A percentile compares a stretch with the other conserved stretches of the same genome.
Evolutionary conservation across 352 stramenopile genomes (phyloP).

Genomic region (Phytophthora constricta): DNA sequence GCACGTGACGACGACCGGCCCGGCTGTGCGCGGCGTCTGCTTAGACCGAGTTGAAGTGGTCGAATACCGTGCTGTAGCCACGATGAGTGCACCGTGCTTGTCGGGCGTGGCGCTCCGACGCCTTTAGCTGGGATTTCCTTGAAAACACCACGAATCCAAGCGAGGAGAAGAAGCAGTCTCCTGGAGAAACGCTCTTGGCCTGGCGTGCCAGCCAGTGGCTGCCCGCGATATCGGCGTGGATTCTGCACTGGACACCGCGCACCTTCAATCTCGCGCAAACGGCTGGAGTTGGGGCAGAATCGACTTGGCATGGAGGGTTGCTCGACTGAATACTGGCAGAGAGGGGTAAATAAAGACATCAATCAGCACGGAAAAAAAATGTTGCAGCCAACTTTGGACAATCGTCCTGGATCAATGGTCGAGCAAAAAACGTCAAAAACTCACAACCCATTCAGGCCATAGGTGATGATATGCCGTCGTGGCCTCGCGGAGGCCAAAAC

Average conservation of each 20-base stretch:
- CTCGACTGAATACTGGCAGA: conserved; percentile 1
- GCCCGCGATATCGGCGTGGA: no score
- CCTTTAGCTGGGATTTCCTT: background rate
- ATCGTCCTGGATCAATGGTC: background rate
- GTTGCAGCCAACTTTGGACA: background rate
- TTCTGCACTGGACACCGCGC: no score
- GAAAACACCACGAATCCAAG: background rate
- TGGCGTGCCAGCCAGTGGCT: no score
- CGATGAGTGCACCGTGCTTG: no score
- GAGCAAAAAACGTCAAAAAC: background rate
- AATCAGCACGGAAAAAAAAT: background rate
- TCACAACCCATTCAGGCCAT: background rate
- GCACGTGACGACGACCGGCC: background rate
- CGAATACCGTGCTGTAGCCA: background rate
- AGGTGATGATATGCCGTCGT: background rate
- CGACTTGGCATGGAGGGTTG: background rate
- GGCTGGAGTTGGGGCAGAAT: background rate
- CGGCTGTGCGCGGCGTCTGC: background rate
- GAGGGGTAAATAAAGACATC: background rate
- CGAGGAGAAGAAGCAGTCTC: no score
- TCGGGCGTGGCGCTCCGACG: no score
- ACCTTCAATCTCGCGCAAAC: no score
- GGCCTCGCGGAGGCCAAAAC: background rate
- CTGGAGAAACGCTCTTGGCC: no score
- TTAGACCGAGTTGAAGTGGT: conserved; percentile 1